These are phyloP conservation scores for Erodium trifolium DNA, from an alignment of 441 rosid species.

Conservation along the genomic window DNA sequence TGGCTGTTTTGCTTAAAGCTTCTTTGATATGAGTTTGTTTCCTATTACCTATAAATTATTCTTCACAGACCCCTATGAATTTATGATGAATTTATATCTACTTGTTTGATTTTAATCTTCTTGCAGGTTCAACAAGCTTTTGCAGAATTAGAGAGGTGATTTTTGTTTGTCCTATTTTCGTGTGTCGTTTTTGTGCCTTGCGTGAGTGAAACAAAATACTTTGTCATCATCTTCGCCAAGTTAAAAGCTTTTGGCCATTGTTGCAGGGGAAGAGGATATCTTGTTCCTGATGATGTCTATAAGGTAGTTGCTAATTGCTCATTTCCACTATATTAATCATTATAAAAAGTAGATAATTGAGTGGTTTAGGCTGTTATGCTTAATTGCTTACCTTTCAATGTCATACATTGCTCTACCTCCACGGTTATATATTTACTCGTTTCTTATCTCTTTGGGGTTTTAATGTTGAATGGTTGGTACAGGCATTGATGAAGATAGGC, in stretches of 20 bases:
- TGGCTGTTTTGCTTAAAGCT: not conserved
- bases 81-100: not conserved
- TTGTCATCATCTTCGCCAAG: no score
- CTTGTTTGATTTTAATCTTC: not conserved
- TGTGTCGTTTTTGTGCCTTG: not conserved
- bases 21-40: no score
- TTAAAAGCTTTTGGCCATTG: not conserved
- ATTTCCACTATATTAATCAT: not conserved
- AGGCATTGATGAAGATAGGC: slow-evolving; percentile 59
- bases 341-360: no score
- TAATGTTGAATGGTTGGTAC: slow-evolving; percentile 20
- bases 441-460: not conserved
- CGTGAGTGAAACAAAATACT: no score
- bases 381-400: no score
- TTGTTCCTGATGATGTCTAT: slow-evolving; percentile 39
- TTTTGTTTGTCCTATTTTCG: not conserved
- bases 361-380: no score
- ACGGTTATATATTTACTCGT: not conserved
- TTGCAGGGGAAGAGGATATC: slow-evolving; percentile 48
- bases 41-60: no score
- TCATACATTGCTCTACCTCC: no score
- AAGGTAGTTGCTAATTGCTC: not conserved
- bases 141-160: slow-evolving; percentile 55
- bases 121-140: slow-evolving; percentile 56
- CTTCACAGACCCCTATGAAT: not conserved